Conservation (phyloP, 1,284 basidiomycete genomes). For the Anthracocystis setariae region DNA sequence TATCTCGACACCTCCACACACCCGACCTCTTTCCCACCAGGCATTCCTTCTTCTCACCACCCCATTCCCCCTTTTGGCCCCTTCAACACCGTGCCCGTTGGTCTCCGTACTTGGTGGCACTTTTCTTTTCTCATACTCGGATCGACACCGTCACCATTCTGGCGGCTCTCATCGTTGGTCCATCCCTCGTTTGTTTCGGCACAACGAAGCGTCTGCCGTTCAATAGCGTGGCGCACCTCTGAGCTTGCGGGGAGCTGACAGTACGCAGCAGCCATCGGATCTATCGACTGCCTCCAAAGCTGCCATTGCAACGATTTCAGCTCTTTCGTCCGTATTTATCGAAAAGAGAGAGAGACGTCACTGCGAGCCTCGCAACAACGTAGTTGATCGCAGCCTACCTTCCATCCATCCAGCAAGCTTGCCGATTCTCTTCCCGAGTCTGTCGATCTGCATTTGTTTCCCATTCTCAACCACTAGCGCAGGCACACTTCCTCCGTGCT, state of each 20-base stretch:
- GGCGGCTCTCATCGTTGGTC: conserved; percentile 3
- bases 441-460: too few relatives aligned
- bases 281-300: too few relatives aligned
- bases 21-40: conserved; percentile 1
- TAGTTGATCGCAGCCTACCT: too few relatives aligned
- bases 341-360: too few relatives aligned
- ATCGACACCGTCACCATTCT: conserved; percentile 4
- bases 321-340: too few relatives aligned
- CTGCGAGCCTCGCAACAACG: too few relatives aligned
- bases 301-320: too few relatives aligned
- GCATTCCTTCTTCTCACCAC: conserved; percentile 42
- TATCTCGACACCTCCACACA: conserved; percentile 33
- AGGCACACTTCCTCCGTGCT: neutral
- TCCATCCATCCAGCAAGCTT: too few relatives aligned
- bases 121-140: neutral
- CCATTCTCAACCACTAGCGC: too few relatives aligned
- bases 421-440: too few relatives aligned
- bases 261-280: too few relatives aligned
- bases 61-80: conserved; percentile 1
- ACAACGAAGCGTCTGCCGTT: neutral
- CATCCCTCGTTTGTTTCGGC: neutral
- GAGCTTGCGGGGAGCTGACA: too few relatives aligned
- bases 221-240: neutral
- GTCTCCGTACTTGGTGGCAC: conserved; percentile 1
- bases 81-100: conserved; percentile 5